Percentiles rank a stretch among this genome's conserved stretches.
Conservation (phyloP, 192 early-diverging fungal species). For the Obelidium mucronatum region DNA sequence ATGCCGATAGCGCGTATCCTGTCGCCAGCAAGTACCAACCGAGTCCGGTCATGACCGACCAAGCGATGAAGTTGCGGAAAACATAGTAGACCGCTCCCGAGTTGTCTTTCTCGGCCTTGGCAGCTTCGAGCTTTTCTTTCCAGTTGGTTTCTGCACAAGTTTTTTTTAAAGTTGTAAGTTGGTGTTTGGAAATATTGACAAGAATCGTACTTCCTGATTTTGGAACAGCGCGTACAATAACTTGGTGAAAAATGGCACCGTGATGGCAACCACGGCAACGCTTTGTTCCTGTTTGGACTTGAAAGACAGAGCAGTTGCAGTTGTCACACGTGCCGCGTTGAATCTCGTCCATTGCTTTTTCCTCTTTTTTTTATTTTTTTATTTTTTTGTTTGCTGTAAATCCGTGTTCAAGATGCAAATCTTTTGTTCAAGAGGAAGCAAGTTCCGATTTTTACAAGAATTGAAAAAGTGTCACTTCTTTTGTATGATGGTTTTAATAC, state of each 20-base stretch:
- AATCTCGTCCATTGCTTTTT: not conserved
- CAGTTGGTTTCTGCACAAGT: conserved; percentile 13
- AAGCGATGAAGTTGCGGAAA: conserved; percentile 7
- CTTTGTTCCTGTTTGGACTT: conserved; percentile 27
- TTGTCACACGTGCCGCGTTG: conserved; percentile 27
- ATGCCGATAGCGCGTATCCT: not conserved
- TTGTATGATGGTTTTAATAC: no score
- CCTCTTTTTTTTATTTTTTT: no score
- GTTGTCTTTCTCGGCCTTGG: conserved; percentile 16
- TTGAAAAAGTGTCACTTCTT: no score
- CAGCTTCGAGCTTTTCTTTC: conserved; percentile 27
- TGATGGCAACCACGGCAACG: conserved; percentile 26
- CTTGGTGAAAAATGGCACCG: conserved; percentile 16
- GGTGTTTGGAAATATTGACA: not conserved
- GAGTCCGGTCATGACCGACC: not conserved
- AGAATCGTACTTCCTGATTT: conserved; percentile 1
- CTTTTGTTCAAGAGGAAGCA: no score
- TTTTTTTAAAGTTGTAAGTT: not conserved
- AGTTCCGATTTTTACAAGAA: no score
- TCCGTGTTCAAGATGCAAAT: no score
- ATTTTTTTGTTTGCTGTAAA: no score
- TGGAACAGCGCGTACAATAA: not conserved
- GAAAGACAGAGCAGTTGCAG: conserved; percentile 12
- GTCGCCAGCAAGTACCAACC: not conserved
- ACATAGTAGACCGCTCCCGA: conserved; percentile 27